Percentiles rank a stretch among this genome's conserved stretches.
These are phyloP conservation scores for Globisporangium barbulae DNA, from an alignment of 352 stramenopile genomes.

Conservation along the genomic window DNA sequence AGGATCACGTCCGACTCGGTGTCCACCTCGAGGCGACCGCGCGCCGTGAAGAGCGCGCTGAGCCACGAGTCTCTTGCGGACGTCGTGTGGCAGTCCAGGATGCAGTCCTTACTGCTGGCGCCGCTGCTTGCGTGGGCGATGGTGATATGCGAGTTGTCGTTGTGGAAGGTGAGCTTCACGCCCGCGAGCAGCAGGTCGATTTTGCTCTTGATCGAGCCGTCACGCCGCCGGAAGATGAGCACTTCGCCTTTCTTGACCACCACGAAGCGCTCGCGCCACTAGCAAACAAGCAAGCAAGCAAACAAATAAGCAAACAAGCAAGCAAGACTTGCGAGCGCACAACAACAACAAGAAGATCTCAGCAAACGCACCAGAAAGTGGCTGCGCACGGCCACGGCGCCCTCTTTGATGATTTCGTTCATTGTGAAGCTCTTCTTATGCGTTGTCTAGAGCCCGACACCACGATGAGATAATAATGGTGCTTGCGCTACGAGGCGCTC, in stretches of 20 bases:
- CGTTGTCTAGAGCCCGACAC: not conserved
- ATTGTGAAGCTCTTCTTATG: slow-evolving; percentile 5
- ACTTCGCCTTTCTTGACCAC: slow-evolving; percentile 46
- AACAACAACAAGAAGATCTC: not conserved
- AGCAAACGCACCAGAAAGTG: slow-evolving; percentile 51
- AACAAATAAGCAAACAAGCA: slow-evolving; percentile 1
- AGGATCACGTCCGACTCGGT: slow-evolving; percentile 40
- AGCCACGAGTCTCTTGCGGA: slow-evolving; percentile 59
- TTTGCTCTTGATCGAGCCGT: slow-evolving; percentile 57
- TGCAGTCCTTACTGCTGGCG: slow-evolving; percentile 20
- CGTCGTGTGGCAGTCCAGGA: slow-evolving; percentile 52
- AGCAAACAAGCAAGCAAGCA: not conserved
- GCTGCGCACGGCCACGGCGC: slow-evolving; percentile 50
- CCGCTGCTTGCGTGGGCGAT: slow-evolving; percentile 29
- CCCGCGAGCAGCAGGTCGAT: slow-evolving; percentile 55
- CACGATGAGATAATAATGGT: not conserved
- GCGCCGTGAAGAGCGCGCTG: slow-evolving; percentile 48
- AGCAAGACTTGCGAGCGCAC: not conserved
- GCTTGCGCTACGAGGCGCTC: not conserved
- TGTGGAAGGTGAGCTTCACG: slow-evolving; percentile 61
- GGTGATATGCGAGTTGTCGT: slow-evolving; percentile 51
- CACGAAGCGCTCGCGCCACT: slow-evolving; percentile 74
- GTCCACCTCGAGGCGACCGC: slow-evolving; percentile 33
- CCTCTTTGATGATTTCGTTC: slow-evolving; percentile 47
- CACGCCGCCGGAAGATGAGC: slow-evolving; percentile 39